Base-by-base conservation (phyloP, 768 basidiomycete species). In the Termitomyces sp. region DNA sequence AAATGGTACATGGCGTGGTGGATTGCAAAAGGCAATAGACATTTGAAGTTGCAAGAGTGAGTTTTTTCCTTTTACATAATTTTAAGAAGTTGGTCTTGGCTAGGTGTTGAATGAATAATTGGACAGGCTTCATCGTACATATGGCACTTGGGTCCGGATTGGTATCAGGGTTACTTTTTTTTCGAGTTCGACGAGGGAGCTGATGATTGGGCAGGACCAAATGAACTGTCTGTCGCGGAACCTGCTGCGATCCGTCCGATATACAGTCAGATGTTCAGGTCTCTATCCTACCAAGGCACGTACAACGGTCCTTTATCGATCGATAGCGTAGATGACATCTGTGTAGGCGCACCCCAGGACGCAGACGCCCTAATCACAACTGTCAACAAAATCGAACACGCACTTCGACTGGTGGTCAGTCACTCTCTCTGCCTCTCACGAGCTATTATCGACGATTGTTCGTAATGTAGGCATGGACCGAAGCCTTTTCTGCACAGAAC, bases 181-280 rank as follows among this genome's bases (percentile, higher is more conserved):
- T 38, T 20, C 35, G 7, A 38, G 20, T 18, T 22, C 48, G 18
- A 32, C 42, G 11, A 11, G 11, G 38, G 16, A 24, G 22, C 12
- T 16, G 9, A 48, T 13, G 13, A 16, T 15, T n/a, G 56, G 50
- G 7, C 58, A 78, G 76, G 77, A 13, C 77, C 77, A 38, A 76
- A 77, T 38, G 76, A 77, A 57, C 58, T 77, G 7, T 76, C 76
- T 35, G 59, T 78, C 22, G 63, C 70, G 59, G 58, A 65, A 61
- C 45, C 64, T 58, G 59, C 53, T 63, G 55, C 73, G 52, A 56
- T 67, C 46, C 63, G 71, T 59, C 57, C 68, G 63, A 56, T 76
- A 65, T 46, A 68, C 53, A 68, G 66, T 56, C 67, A 68, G 60
- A 68, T 76, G 62, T 72, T 68, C 48, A 45, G 65, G 56, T 71